Evolutionary conservation across 2,329 filamentous ascomycete genomes (phyloP), one percentile per base, ranked within the genome.

Genomic region (Nemania sp.): DNA sequence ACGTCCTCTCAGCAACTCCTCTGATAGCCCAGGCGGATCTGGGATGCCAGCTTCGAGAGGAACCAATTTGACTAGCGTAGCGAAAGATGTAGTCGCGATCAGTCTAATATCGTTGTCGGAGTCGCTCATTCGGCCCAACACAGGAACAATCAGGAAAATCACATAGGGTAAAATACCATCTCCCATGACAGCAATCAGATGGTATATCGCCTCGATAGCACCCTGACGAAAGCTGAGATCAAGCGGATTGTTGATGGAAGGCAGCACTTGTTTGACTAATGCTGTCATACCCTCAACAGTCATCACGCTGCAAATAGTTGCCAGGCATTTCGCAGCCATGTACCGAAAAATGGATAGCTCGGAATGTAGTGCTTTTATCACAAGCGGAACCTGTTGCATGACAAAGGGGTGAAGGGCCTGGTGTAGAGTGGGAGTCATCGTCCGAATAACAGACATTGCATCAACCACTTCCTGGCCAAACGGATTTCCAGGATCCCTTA

Each of bases 141-240:
- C 95, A 13, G 95, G 95, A 12, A 98, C 96, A 60, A 99, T 96
- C 66, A 99, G 86, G 86, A 99, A 99, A 70, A 99, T 97, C 65
- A 99, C 95, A 71, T 99, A 99, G 2, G 96, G 95, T 32, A 99
- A 78, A 59, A 99, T 99, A 39, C 87, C 85, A 73, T 98, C 95
- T 64, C 96, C 95, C 95, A 99, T 99, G 53, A 97, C 93, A 62
- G 96, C 91, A 65, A 99, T 99, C 60, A 99, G 81, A 76, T 99
- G 95, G 73, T 99, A 99, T 61, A 99, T 90, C 68, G 88, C 92
- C 77, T 99, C 95, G 59, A 96, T 95, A 5, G 92, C 92, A 64
- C 95, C 95, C 78, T 99, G 95, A 40, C 95, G 89, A 77, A 89
- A 90, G 72, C 91, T 89, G 32, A 97, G 83, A 70, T 99, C 94